Base-by-base conservation (phyloP, 2,329 filamentous ascomycete species). In the Cladosporium sp. region DNA sequence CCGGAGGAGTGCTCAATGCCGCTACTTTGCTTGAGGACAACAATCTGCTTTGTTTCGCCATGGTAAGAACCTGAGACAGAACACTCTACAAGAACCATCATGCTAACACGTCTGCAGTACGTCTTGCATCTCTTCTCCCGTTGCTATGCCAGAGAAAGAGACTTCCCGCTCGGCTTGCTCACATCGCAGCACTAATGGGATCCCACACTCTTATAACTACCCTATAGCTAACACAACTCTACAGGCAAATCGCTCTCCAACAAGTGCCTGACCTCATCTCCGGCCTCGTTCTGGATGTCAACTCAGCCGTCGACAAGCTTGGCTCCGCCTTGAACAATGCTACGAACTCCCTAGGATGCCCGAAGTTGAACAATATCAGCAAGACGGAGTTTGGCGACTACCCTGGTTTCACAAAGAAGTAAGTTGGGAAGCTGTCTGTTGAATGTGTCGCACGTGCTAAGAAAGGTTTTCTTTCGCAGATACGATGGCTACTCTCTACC, bases 1-100 rank as follows among this genome's bases (percentile, higher is more conserved):
- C 74, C 9, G 34, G 58, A 28, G 58, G 58, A 34, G 34, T 57
- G 3, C 36, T 50, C 38, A 57, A 60, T 38, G 34, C 58, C 12
- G 9, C 49, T 19, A 57, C 51, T 4, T 30, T 60, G 25, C 20
- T 51, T 11, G 17, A 60, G 25, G 78, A 76, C 14, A 80, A 82
- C 69, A 80, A 83, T 64, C 66, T 76, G 6, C 54, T 75, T 15
- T 82, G 79, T 61, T 77, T 78, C 60, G 72, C 62, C 6, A 50
- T 42, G 45, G 45, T 49, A 36, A 15, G 25, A 19, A 5, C 15
- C 5, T 14, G 9, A 36, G n/a, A 5, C 28, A 3, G 25, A 15
- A 30, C 3, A 30, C 3, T 0, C 2, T 6, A 15, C 17, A 4
- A 14, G 30, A 8, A 3, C n/a, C 2, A 3, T 4, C 17, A 30